Evolutionary conservation across 1,139 yeast genomes (phyloP), one percentile per base, ranked within the genome.

Genomic region (Zygoascus hellenicus): DNA sequence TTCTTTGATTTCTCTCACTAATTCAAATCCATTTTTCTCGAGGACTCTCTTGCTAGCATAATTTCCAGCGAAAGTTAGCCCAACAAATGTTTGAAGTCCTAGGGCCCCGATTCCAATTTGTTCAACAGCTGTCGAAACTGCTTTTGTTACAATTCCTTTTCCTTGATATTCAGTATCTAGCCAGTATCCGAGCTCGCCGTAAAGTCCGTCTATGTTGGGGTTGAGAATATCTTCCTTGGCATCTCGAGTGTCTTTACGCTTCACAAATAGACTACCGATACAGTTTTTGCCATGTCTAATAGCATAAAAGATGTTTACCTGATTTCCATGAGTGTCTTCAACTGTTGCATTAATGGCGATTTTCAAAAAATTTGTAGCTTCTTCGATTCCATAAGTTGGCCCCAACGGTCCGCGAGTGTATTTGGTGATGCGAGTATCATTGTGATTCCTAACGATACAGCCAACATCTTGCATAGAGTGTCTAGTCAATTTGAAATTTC

Each of bases 1-100:
- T 13, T 45, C 48, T 22, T 42, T 49, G 14, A 40, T 45, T 4
- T 45, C 42, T 32, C 46, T 34, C 34, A 39, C 49, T 9, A 42
- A 29, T 29, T 31, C 47, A 42, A 53, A 53, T 11, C 60, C 60
- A 10, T 33, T 39, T 38, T 48, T 55, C 47, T 51, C 56, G 42
- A 51, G 49, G 10, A 54, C 49, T 35, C 46, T 47, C 15, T 57
- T 38, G 34, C 54, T 52, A 15, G 51, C 57, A 28, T 31, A 31
- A 32, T 56, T 56, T 2, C 54, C 58, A 6, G 43, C 51, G 38
- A 50, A 51, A 16, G 51, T 47, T 36, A 48, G 50, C 2, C 54
- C 59, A 13, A 46, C 48, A 44, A 49, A 53, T 19, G 47, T 39
- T 15, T 41, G 30, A 9, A 55, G 45, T 6, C 51, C 53, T 29